Evolutionary conservation across 805 yeast species (phyloP).

Genomic region (Yarrowia sp.): DNA sequence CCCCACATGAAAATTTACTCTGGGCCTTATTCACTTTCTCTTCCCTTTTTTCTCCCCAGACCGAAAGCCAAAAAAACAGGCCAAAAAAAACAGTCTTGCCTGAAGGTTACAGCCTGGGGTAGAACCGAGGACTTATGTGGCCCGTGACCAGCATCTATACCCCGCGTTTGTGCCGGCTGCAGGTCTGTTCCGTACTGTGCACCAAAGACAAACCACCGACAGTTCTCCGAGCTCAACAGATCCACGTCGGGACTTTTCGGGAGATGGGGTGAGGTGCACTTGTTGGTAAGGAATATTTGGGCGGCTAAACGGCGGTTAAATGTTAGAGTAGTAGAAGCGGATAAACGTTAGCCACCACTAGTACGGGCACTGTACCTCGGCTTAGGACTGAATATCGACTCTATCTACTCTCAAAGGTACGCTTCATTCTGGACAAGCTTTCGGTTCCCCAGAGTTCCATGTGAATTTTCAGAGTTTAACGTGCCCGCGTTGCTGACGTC

Average conservation of each 20-base stretch:
- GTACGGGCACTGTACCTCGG: too few relatives aligned
- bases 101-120: background rate
- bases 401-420: too few relatives aligned
- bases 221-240: slow-evolving; percentile 1
- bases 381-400: too few relatives aligned
- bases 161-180: background rate
- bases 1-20: slow-evolving; percentile 18
- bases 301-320: too few relatives aligned
- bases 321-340: too few relatives aligned
- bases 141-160: background rate
- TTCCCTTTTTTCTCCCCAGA: background rate
- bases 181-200: background rate
- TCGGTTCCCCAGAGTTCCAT: slow-evolving; percentile 26
- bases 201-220: background rate
- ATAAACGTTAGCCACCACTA: too few relatives aligned
- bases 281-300: too few relatives aligned
- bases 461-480: slow-evolving; percentile 21
- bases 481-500: background rate
- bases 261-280: too few relatives aligned
- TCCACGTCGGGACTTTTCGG: background rate
- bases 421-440: background rate
- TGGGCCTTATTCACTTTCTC: background rate
- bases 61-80: background rate
- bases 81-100: background rate
- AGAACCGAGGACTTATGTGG: background rate